Conservation (phyloP, 2,329 filamentous ascomycete species). For the Fusarium sp. region DNA sequence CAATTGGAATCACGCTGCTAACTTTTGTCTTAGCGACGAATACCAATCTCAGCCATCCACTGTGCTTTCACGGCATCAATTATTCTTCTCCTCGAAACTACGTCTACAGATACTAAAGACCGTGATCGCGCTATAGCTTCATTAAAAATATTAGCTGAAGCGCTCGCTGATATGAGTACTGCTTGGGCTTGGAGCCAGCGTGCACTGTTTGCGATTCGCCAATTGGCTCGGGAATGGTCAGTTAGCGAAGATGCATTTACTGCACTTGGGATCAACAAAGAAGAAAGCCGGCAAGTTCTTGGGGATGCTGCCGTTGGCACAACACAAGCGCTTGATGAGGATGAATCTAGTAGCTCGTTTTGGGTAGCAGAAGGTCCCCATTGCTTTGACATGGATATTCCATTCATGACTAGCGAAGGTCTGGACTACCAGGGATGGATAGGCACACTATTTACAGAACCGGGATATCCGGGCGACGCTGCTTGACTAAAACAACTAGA, state of each 20-base stretch:
- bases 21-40: background rate
- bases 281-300: rapidly evolving
- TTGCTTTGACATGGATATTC: background rate
- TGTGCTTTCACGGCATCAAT: background rate
- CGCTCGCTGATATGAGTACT: background rate
- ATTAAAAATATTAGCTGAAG: background rate
- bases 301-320: too few relatives aligned
- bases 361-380: background rate
- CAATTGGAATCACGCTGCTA: too few relatives aligned
- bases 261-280: background rate
- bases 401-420: background rate
- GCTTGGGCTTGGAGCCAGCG: constrained; percentile 6
- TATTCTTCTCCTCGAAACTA: background rate
- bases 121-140: background rate
- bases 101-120: rapidly evolving
- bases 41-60: background rate
- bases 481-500: background rate
- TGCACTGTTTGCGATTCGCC: background rate
- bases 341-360: background rate
- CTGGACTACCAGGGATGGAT: background rate
- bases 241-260: background rate
- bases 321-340: background rate
- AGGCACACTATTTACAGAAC: background rate
- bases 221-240: background rate
- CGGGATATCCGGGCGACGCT: background rate